Base-by-base conservation (phyloP, 257 asterid species). In the Vinca minor region DNA sequence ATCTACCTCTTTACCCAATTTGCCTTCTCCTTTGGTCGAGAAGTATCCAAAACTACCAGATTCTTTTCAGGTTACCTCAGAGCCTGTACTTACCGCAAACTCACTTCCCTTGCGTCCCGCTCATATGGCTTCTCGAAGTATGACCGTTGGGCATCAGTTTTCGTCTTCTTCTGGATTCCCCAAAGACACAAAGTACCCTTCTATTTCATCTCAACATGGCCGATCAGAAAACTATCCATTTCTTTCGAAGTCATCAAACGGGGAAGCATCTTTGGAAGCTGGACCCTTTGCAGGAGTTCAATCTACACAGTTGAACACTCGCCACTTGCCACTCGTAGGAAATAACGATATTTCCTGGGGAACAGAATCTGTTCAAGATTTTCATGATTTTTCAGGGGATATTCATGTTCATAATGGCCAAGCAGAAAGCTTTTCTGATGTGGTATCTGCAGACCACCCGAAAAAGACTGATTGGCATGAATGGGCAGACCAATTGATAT, bases 401-500 rank as follows among this genome's bases (percentile, higher is more conserved):
- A 56, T 35, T 63, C 67, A 70, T 54, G 71, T 34, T 50, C 76
- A 71, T n/a, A 74, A 75, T 78, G 81, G 62, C 55, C 76, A 69
- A 32, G 74, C 71, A 39, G 87, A 80, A 65, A 73, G 62, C 26
- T 55, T 65, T 69, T 42, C 79, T 8, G 78, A 69, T 28, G 73
- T 65, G 65, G 50, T 67, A 18, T 72, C 81, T 28, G 81, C 73
- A 54, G 85, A 78, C 47, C 70, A 61, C 25, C 54, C 28, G 38
- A 82, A 62, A 77, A 74, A 75, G 78, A 59, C 77, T 38, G 84
- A 84, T 62, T 87, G 86, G 92, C 80, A 73, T 62, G 87, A 79
- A 21, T 87, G 95, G 95, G 82, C 84, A 0, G 81, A 86, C 66
- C 84, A 85, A 78, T 73, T 84, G 59, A 80, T 84, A 69, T 73